Evolutionary conservation across 116 monocot species (phyloP), one percentile per base, ranked within the genome.

Genomic region (Phalaenopsis hybrid): DNA sequence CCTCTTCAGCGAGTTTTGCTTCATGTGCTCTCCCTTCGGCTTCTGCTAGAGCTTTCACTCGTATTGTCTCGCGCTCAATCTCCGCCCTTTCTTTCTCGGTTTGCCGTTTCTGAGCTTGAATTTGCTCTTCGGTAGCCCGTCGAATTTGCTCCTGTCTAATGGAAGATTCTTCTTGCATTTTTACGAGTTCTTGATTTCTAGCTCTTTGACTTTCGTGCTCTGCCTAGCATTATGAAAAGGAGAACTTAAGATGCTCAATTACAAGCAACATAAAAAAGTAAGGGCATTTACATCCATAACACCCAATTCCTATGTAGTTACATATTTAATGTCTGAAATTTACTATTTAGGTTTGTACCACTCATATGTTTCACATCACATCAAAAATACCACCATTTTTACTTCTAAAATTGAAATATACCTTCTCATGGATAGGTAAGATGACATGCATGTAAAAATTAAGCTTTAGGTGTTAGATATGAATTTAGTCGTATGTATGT

Each of bases 121-220:
- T 92, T 34, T 89, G 86, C 73, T 92, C 92, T 81, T 90, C 92
- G 52, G 87, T 92, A 34, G 84, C 87, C 50, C 87, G 90, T 7
- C 92, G 82, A 79, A 88, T 88, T 81, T 89, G 92, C 76, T 92
- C 92, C 78, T 87, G 92, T 52, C 87, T 81, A 41, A 90, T 87
- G 8, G 90, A 85, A 45, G 90, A 92, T 74, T 92, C 92, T 85
- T 92, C 92, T 90, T 92, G 92, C 90, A 92, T 90, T 75, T 90
- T 92, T 80, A 92, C 89, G 25, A 92, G 85, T 57, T 92, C 92
- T 67, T 92, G 90, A 77, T 92, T 92, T 84, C 92, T 90, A 44
- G 75, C 79, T 83, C 92, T 86, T 83, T 92, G 92, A 51, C 81
- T 85, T 85, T 92, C 92, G 84, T 92, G 90, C n/a, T 92, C 92